These are phyloP conservation scores for Cladochytrium tenue DNA, from an alignment of 371 early-diverging fungal species.

Conservation along the genomic window DNA sequence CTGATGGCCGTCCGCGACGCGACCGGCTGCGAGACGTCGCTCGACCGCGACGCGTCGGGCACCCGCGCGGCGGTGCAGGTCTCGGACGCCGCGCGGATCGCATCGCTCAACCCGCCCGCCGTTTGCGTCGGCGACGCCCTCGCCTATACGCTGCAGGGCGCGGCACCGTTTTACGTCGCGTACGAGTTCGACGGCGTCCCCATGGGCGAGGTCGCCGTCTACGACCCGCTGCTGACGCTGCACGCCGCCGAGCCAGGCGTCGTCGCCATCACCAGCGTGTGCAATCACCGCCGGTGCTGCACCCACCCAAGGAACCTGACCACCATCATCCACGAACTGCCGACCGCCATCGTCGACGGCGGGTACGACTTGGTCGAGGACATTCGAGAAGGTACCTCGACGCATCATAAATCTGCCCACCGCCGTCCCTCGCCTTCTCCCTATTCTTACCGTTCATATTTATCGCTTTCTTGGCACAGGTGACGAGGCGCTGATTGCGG, in stretches of 20 bases:
- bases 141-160: conserved; percentile 45
- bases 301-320: conserved; percentile 22
- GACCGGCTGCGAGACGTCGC: conserved; percentile 30
- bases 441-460: neutral
- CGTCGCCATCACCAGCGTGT: conserved; percentile 34
- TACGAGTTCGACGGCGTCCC: conserved; percentile 39
- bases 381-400: conserved; percentile 46
- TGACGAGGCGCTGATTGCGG: conserved; percentile 32
- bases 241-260: conserved; percentile 37
- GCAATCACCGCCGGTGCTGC: conserved; percentile 41
- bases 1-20: conserved; percentile 37
- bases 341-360: conserved; percentile 46
- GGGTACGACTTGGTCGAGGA: conserved; percentile 44
- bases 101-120: conserved; percentile 21
- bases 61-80: conserved; percentile 33
- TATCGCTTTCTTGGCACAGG: conserved; percentile 18
- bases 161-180: conserved; percentile 42
- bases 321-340: conserved; percentile 31
- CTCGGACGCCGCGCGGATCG: conserved; percentile 42
- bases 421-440: conserved; percentile 1
- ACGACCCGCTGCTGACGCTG: conserved; percentile 42
- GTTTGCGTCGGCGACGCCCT: conserved; percentile 49
- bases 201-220: conserved; percentile 22
- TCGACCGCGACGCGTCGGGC: conserved; percentile 16
- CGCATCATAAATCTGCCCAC: neutral